Evolutionary conservation across 2,329 filamentous ascomycete species (phyloP), one percentile per base, ranked within the genome.

Genomic region (Microdochium bolleyi): DNA sequence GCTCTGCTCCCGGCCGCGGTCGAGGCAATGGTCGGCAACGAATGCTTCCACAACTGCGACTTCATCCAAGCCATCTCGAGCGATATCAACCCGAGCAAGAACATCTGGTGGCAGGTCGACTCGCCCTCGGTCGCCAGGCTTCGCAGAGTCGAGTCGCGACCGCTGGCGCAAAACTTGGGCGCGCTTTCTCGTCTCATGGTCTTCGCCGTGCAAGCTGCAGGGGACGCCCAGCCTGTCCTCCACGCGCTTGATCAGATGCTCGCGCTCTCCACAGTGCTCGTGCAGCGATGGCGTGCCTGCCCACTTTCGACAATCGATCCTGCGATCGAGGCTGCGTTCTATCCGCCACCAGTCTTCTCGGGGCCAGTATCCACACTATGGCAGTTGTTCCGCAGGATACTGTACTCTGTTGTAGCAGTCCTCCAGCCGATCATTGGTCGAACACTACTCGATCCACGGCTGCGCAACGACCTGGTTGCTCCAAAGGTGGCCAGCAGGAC

Each of bases 351-450:
- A 53, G 86, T 88, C 0, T 65, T 83, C 34, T 76, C 80, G 55
- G 80, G 70, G 19, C 89, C 90, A 0, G 82, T 87, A 63, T 85
- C 87, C 0, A 72, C 79, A 27, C 73, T 96, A 4, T 92, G 89
- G 87, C 83, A 84, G 57, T 67, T 92, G 2, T 74, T 96, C 7
- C 84, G 85, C 58, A 86, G 88, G 53, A 80, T 85, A 44, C 73
- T 96, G 62, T 96, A 92, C 63, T 83, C 86, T 2, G 78, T 84
- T 3, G 83, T 92, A 2, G 85, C 89, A 50, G 75, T 89, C 14
- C 73, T 95, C n/a, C 82, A 90, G 50, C 82, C 89, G 38, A 77
- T 90, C 7, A 76, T 91, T 9, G 84, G 84, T 2, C 80, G 91
- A 32, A 73, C 76, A 54, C 67, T 83, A 24, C 67, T 82, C 2